Conservation (phyloP, 225 moss, liverwort and hornwort species). For the Neckera pumila region DNA sequence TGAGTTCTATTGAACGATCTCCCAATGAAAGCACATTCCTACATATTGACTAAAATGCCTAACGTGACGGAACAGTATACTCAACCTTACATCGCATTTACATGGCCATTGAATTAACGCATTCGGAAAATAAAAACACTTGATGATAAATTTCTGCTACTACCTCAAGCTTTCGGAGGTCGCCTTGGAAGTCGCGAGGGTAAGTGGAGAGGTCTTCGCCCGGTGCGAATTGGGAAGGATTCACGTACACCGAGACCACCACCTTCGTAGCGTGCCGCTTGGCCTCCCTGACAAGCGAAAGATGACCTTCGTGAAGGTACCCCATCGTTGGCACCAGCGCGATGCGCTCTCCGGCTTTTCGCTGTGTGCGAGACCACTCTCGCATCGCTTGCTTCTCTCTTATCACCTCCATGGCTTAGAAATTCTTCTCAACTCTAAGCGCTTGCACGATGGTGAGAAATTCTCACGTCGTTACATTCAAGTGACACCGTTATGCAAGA, state of each 20-base stretch:
- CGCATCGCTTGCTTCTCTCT: conserved; percentile 73
- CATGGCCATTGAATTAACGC: background rate
- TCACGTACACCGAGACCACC: conserved; percentile 86
- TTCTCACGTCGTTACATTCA: background rate
- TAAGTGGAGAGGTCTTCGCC: conserved; percentile 82
- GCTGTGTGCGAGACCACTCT: conserved; percentile 58
- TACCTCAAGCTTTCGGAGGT: conserved; percentile 70
- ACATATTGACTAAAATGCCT: background rate
- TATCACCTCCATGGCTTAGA: conserved; percentile 51
- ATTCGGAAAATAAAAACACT: background rate
- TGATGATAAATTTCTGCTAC: background rate
- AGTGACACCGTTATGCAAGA: background rate
- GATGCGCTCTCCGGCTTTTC: conserved; percentile 50
- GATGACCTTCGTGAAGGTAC: conserved; percentile 76
- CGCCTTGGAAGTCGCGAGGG: conserved; percentile 70
- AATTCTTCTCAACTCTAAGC: background rate
- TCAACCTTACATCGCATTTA: background rate
- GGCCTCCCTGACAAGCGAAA: conserved; percentile 64
- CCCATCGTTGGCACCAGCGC: conserved; percentile 94
- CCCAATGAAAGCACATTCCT: background rate
- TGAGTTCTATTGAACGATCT: background rate
- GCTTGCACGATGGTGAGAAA: background rate
- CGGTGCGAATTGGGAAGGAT: conserved; percentile 84
- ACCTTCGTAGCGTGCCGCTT: conserved; percentile 56
- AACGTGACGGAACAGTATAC: background rate